Evolutionary conservation across 2,329 filamentous ascomycete species (phyloP).

Genomic region (Diplocarpon rosae): DNA sequence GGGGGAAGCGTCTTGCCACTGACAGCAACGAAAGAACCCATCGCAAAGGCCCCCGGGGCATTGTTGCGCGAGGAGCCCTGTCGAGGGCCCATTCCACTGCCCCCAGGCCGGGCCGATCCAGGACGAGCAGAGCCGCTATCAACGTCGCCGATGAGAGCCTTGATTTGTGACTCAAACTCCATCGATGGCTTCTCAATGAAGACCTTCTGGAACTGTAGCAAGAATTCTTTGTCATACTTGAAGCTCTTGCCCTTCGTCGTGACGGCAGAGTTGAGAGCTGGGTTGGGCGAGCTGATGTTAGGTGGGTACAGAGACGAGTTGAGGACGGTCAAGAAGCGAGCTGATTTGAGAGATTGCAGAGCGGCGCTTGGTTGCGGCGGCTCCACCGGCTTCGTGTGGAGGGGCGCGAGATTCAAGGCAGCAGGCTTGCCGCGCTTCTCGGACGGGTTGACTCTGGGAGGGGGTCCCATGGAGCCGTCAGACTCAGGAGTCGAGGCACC

Average conservation of each 20-base stretch:
- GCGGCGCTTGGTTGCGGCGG: conserved; percentile 87
- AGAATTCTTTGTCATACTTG: conserved; percentile 90
- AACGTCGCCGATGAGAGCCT: conserved; percentile 70
- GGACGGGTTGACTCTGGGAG: conserved; percentile 41
- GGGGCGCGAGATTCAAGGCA: conserved; percentile 73
- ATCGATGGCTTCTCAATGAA: conserved; percentile 94
- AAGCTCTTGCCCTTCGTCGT: conserved; percentile 72
- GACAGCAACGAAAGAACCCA: conserved; percentile 57
- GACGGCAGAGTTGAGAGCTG: conserved; percentile 73
- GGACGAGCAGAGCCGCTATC: conserved; percentile 53
- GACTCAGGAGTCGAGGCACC: conserved; percentile 33
- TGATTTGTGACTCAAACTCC: conserved; percentile 88
- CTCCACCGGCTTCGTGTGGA: conserved; percentile 77
- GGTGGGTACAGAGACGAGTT: conserved; percentile 71
- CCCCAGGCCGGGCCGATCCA: conserved; percentile 49
- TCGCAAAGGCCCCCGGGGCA: conserved; percentile 42
- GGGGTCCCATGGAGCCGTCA: conserved; percentile 35
- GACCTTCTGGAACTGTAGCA: conserved; percentile 90
- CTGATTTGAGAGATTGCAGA: conserved; percentile 84
- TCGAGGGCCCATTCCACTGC: conserved; percentile 33
- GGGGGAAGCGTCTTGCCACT: conserved; percentile 53
- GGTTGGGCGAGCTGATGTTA: conserved; percentile 81
- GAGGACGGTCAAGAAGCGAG: conserved; percentile 74
- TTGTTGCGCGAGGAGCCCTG: conserved; percentile 41
- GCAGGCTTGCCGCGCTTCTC: conserved; percentile 70